Evolutionary conservation across 2,329 filamentous ascomycete species (phyloP), one percentile per base, ranked within the genome.

Genomic region (Cladosporium sp.): DNA sequence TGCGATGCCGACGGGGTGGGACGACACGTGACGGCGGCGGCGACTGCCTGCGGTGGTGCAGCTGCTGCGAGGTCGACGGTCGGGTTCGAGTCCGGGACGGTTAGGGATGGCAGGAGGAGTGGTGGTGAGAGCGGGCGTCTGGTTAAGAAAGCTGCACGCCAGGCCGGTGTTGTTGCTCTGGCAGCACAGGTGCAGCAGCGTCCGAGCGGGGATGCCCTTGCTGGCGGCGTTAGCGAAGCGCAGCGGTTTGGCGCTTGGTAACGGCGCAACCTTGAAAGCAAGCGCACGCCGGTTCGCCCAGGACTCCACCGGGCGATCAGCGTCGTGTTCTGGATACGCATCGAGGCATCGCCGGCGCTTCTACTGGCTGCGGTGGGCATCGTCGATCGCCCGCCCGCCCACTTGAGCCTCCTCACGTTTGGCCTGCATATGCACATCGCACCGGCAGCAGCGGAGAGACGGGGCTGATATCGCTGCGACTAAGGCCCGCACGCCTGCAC

Each of bases 161-260:
- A 40, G 46, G 46, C 46, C 38, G 37, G 46, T 50, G 46, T 49
- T 50, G 46, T 50, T 50, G 46, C 46, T 50, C 46, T 50, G 46
- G 46, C 46, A 50, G 46, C 46, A 42, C 31, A 43, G 46, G 38
- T 50, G 46, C 46, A 50, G 46, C 38, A 32, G 37, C 38, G 46
- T 35, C 46, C 16, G 40, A 43, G 46, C 46, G 46, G 46, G 46
- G 46, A 31, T 49, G 33, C 31, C 46, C 31, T 43, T 40, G 40
- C 38, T 31, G 16, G 35, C 13, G 13, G 35, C 22, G 35, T 32
- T 41, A 43, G 43, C 38, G 38, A 40, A 50, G 38, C 28, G 16
- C 33, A 16, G 28, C 33, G 35, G 35, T 38, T 50, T 50, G 43
- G 46, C 38, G 38, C 37, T 40, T 50, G 46, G 38, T 43, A 50